Percentiles rank a stretch among this genome's conserved stretches.
These are phyloP conservation scores for Sugiyamaella lignohabitans DNA, from an alignment of 805 yeast species.

Conservation along the genomic window DNA sequence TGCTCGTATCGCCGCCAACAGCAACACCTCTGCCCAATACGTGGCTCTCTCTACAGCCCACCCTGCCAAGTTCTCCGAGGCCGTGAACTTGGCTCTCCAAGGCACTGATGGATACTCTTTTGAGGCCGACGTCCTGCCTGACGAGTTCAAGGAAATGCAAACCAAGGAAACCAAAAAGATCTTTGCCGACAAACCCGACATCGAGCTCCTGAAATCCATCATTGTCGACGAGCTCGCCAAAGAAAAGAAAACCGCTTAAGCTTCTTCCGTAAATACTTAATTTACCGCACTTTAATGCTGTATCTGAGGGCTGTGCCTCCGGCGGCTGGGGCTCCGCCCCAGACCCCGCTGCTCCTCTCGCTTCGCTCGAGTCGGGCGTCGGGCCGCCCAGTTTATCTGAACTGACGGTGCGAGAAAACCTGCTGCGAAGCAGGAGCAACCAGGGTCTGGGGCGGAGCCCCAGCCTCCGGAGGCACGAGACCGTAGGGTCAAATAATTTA, in stretches of 20 bases:
- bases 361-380: too few relatives aligned
- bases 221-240: constrained; percentile 32
- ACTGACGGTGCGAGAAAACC: too few relatives aligned
- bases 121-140: constrained; percentile 83
- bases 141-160: constrained; percentile 68
- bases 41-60: constrained; percentile 94
- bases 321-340: not conserved
- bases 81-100: constrained; percentile 74
- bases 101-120: constrained; percentile 70
- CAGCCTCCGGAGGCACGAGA: too few relatives aligned
- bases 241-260: not conserved
- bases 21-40: constrained; percentile 34
- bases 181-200: constrained; percentile 62
- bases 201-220: constrained; percentile 65
- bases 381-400: too few relatives aligned
- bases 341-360: not conserved
- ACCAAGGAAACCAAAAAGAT: constrained; percentile 67
- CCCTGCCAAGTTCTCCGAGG: constrained; percentile 97
- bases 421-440: too few relatives aligned
- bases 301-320: not conserved
- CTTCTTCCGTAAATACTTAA: too few relatives aligned
- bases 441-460: too few relatives aligned
- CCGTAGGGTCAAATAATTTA: too few relatives aligned
- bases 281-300: not conserved
- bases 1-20: constrained; percentile 47